Evolutionary conservation across 2,329 filamentous ascomycete species (phyloP), one percentile per base, ranked within the genome.

Genomic region (Alternaria triticimaculans): DNA sequence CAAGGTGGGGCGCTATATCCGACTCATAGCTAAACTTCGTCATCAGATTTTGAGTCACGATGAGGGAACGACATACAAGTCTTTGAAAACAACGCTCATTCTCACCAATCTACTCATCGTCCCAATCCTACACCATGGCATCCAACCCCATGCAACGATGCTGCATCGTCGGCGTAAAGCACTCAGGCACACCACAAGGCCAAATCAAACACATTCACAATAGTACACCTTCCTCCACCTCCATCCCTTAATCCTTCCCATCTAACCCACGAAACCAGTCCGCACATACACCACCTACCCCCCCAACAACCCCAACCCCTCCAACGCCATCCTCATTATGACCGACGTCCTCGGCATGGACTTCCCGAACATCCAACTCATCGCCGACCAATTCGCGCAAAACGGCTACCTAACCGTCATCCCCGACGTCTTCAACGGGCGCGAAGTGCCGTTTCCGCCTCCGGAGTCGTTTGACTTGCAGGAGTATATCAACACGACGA

Each of bases 381-480:
- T 93, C 72, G 91, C 91, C 63, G 92, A 94, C 82, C 87, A 92
- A 73, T 91, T 87, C 77, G 92, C 92, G 61, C 87, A 87, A 68
- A 90, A 91, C 76, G 92, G 90, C 70, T 93, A 92, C 82, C 83
- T 89, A 60, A 86, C 86, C 60, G 81, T 92, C 45, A 85, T 94
- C 64, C 87, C 91, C 26, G 92, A 94, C 78, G 80, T 91, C 56
- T 92, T 93, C 84, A 85, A 88, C 66, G 90, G 89, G 63, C 89
- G 92, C 73, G 76, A 87, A 15, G 77, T 92, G 58, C 74, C 82
- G 2, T 72, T 90, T 65, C 86, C 89, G 75, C 83, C 81, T 51
- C 80, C 83, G 7, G 80, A 76, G 18, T 83, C 82, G 63, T 86
- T 84, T 69, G 72, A 87, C 68, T 71, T 89, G 54, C 78, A 80